Evolutionary conservation across 305 asterid species (phyloP).

Genomic region (Fraxinus velutina): DNA sequence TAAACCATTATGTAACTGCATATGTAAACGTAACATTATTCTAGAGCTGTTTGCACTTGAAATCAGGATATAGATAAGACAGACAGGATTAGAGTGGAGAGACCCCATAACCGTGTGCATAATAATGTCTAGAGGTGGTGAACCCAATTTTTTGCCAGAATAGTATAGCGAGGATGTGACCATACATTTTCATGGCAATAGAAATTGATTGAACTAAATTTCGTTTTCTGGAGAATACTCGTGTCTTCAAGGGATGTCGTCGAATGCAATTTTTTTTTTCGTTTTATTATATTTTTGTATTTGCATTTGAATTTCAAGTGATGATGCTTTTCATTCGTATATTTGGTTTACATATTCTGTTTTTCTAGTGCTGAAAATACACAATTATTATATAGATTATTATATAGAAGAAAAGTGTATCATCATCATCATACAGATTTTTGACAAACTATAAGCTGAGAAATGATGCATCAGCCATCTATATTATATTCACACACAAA

Average conservation of each 20-base stretch:
- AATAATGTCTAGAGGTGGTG: conserved; percentile 17
- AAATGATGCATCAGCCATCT: not conserved
- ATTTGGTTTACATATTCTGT: not conserved
- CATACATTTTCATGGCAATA: not conserved
- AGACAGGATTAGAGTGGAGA: conserved; percentile 15
- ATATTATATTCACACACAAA: not conserved
- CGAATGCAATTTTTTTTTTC: not conserved
- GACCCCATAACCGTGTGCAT: conserved; percentile 22
- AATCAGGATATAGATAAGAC: conserved; percentile 6
- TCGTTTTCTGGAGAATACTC: not conserved
- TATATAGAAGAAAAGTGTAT: not conserved
- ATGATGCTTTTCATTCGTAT: not conserved
- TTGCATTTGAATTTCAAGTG: not conserved
- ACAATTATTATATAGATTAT: not conserved
- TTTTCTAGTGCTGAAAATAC: not conserved
- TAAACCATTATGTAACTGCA: too few species aligned
- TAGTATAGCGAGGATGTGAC: not conserved
- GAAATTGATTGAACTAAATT: not conserved
- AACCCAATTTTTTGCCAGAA: not conserved
- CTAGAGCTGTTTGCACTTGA: conserved; percentile 12
- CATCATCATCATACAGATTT: not conserved
- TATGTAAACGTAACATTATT: too few species aligned
- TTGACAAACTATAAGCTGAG: not conserved
- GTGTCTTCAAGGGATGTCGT: not conserved
- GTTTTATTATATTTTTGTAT: not conserved